These are phyloP conservation scores for Termitomyces sp. DNA, from an alignment of 768 basidiomycete genomes.

Conservation along the genomic window DNA sequence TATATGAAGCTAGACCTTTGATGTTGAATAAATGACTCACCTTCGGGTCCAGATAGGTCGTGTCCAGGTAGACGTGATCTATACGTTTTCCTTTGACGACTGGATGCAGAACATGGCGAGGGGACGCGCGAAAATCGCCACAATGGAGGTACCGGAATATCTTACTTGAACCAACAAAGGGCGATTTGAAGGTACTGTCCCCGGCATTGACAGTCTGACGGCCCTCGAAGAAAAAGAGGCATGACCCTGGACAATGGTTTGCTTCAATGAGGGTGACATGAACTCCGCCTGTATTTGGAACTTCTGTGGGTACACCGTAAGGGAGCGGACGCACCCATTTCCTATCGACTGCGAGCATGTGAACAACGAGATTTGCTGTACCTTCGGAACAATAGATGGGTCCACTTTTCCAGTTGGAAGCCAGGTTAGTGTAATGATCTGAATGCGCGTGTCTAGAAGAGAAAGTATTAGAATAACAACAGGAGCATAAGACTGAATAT, in stretches of 20 bases:
- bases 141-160: conserved; percentile 92
- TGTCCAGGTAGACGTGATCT: conserved; percentile 91
- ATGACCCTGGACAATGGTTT: conserved; percentile 97
- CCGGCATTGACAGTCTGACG: conserved; percentile 85
- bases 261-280: conserved; percentile 93
- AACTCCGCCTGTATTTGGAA: conserved; percentile 84
- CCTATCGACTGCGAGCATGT: conserved; percentile 85
- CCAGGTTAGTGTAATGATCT: conserved; percentile 92
- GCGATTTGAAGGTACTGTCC: conserved; percentile 70
- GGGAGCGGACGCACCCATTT: conserved; percentile 89
- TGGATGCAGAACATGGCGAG: conserved; percentile 81
- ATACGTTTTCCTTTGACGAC: conserved; percentile 75
- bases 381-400: conserved; percentile 95
- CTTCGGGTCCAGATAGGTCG: conserved; percentile 91
- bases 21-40: conserved; percentile 21
- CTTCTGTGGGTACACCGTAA: conserved; percentile 64
- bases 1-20: not conserved
- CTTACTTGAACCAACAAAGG: conserved; percentile 61
- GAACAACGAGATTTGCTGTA: conserved; percentile 87
- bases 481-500: conserved; percentile 4
- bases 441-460: conserved; percentile 85
- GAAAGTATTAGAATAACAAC: conserved; percentile 9
- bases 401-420: conserved; percentile 82
- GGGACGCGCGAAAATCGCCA: conserved; percentile 90
- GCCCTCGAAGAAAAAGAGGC: conserved; percentile 91